Conservation (phyloP, 495 filamentous ascomycete genomes). For the Aspergillus asperescens region DNA sequence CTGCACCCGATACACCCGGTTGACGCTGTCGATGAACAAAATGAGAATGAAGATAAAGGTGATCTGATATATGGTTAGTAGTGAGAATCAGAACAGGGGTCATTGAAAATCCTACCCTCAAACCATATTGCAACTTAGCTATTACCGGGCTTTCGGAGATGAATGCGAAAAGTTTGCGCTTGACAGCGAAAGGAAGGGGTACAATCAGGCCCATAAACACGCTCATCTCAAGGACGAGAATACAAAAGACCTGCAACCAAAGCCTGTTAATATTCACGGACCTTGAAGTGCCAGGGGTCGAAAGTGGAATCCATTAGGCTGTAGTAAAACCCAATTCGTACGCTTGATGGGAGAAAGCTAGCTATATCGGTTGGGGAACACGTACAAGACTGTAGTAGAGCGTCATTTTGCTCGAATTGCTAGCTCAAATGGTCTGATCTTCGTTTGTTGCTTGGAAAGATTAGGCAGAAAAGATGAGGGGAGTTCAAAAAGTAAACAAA, state of each 20-base stretch:
- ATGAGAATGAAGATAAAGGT: slow-evolving; percentile 98
- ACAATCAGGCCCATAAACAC: slow-evolving; percentile 90
- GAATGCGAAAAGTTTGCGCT: slow-evolving; percentile 86
- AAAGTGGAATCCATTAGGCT: slow-evolving; percentile 9
- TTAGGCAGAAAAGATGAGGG: slow-evolving; percentile 10
- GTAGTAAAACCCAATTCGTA: slow-evolving; percentile 1
- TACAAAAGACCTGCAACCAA: slow-evolving; percentile 71
- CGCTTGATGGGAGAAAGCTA: background rate
- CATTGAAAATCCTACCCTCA: slow-evolving; percentile 52
- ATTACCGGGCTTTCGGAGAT: slow-evolving; percentile 82
- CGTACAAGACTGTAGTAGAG: slow-evolving; percentile 97
- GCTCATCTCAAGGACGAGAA: slow-evolving; percentile 88
- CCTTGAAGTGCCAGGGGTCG: background rate
- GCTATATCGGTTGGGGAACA: slow-evolving; percentile 10
- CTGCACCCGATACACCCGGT: slow-evolving; percentile 96
- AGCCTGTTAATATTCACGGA: slow-evolving; percentile 4
- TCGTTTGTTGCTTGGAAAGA: slow-evolving; percentile 4
- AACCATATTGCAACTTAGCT: slow-evolving; percentile 74
- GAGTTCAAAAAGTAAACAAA: slow-evolving; percentile 19
- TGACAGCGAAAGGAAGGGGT: slow-evolving; percentile 80
- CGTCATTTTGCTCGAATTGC: slow-evolving; percentile 66
- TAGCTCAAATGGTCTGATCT: slow-evolving; percentile 1
- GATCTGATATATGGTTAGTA: slow-evolving; percentile 54
- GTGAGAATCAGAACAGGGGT: background rate
- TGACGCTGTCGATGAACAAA: slow-evolving; percentile 96